Evolutionary conservation across 2,329 filamentous ascomycete genomes (phyloP).

Genomic region (Ophiostoma ips): DNA sequence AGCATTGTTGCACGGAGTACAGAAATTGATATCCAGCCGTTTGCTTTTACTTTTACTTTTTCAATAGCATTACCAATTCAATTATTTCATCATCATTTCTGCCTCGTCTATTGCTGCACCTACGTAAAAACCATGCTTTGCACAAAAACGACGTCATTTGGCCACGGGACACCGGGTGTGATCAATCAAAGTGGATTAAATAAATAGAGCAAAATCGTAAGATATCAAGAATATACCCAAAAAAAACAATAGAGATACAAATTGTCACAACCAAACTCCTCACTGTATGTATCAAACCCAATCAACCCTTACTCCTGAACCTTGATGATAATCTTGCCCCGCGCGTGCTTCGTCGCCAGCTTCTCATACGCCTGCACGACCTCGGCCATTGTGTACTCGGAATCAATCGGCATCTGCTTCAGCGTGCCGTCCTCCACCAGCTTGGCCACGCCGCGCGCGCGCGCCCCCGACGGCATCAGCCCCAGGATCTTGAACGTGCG

Average conservation of each 20-base stretch:
- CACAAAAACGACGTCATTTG: too few species aligned
- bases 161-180: too few species aligned
- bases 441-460: conserved; percentile 16
- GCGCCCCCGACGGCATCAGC: conserved; percentile 17
- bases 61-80: too few species aligned
- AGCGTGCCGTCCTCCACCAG: conserved; percentile 19
- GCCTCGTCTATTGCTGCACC: too few species aligned
- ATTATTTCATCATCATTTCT: too few species aligned
- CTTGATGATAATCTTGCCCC: conserved; percentile 21
- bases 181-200: too few species aligned
- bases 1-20: too few species aligned
- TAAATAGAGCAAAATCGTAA: too few species aligned
- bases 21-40: too few species aligned
- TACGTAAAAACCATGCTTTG: too few species aligned
- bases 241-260: not conserved
- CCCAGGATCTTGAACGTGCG: conserved; percentile 20
- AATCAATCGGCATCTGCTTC: conserved; percentile 19
- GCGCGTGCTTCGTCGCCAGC: conserved; percentile 19
- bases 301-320: conserved; percentile 19
- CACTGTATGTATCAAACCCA: not conserved
- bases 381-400: conserved; percentile 20
- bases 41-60: too few species aligned
- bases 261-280: not conserved
- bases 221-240: not conserved
- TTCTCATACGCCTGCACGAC: conserved; percentile 20